Conservation (phyloP, 768 basidiomycete genomes). For the Rhodotorula taiwanensis region DNA sequence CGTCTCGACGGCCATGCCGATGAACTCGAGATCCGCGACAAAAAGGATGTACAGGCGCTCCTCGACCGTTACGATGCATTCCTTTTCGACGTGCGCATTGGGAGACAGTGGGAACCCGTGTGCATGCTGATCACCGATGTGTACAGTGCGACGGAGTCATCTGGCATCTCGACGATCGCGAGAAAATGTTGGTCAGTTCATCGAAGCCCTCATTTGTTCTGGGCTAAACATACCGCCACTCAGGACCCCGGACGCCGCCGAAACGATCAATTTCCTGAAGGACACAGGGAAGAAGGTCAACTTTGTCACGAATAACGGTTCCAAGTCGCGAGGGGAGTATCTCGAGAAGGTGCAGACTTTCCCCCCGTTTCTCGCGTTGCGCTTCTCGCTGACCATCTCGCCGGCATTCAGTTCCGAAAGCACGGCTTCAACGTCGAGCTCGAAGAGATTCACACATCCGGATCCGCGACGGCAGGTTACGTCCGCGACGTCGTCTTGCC, state of each 20-base stretch:
- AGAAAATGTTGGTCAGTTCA: slow-evolving; percentile 17
- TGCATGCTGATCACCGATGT: neutral
- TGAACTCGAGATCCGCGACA: no score
- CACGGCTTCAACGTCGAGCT: slow-evolving; percentile 43
- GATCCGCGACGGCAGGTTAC: slow-evolving; percentile 72
- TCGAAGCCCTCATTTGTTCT: no score
- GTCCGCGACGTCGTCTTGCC: slow-evolving; percentile 64
- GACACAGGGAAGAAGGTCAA: slow-evolving; percentile 58
- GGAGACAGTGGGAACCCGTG: neutral
- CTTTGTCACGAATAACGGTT: slow-evolving; percentile 77
- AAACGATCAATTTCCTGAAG: slow-evolving; percentile 24
- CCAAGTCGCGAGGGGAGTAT: slow-evolving; percentile 77
- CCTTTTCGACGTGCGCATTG: slow-evolving; percentile 42
- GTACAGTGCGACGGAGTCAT: slow-evolving; percentile 47
- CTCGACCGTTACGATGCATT: slow-evolving; percentile 45
- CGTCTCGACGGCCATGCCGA: no score
- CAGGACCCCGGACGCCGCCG: slow-evolving; percentile 21
- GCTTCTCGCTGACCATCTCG: no score
- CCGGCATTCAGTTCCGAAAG: slow-evolving; percentile 47
- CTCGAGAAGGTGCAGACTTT: slow-evolving; percentile 61
- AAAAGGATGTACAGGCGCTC: neutral
- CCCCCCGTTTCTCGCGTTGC: slow-evolving; percentile 46
- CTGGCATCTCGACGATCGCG: slow-evolving; percentile 43
- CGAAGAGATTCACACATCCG: slow-evolving; percentile 94
- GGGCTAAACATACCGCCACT: no score